A percentile compares a stretch with the other conserved stretches of the same genome.
These are phyloP conservation scores for Hypomontagnella monticulosa DNA, from an alignment of 495 filamentous ascomycete genomes.

Conservation along the genomic window DNA sequence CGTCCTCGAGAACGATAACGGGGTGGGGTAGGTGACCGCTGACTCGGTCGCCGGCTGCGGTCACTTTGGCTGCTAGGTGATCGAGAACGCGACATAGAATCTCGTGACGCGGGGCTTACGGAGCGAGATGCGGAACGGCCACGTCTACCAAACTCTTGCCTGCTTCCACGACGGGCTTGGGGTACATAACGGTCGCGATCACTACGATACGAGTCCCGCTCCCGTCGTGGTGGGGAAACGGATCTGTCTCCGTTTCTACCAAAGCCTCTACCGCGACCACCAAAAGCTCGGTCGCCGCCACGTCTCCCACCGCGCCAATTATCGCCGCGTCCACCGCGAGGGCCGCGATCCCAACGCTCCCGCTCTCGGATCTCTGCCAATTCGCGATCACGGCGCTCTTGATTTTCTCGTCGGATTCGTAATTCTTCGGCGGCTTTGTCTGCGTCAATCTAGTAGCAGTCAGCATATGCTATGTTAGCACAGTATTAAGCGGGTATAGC, in stretches of 20 bases:
- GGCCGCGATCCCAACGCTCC: conserved; percentile 77
- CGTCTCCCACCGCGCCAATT: conserved; percentile 56
- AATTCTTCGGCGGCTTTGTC: conserved; percentile 83
- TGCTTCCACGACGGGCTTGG: conserved; percentile 51
- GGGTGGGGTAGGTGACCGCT: conserved; percentile 52
- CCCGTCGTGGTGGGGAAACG: conserved; percentile 67
- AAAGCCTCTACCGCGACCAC: conserved; percentile 55
- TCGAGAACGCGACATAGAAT: conserved; percentile 46
- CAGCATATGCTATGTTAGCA: conserved; percentile 3
- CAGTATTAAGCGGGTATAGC: conserved; percentile 9
- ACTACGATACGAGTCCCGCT: conserved; percentile 51
- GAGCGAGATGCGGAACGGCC: conserved; percentile 47
- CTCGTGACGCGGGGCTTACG: conserved; percentile 35
- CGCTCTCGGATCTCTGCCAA: conserved; percentile 73
- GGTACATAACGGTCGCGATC: conserved; percentile 63
- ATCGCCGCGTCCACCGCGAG: conserved; percentile 64
- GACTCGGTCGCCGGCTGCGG: conserved; percentile 46
- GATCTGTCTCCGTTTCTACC: conserved; percentile 62
- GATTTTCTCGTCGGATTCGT: conserved; percentile 68
- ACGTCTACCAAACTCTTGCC: conserved; percentile 42
- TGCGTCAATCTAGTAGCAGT: conserved; percentile 71
- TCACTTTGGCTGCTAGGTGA: conserved; percentile 45
- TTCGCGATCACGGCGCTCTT: conserved; percentile 65
- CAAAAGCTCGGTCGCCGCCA: conserved; percentile 60
- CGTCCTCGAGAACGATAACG: conserved; percentile 52